These are phyloP conservation scores for Corymbia calophylla DNA, from an alignment of 441 rosid species.

Conservation along the genomic window DNA sequence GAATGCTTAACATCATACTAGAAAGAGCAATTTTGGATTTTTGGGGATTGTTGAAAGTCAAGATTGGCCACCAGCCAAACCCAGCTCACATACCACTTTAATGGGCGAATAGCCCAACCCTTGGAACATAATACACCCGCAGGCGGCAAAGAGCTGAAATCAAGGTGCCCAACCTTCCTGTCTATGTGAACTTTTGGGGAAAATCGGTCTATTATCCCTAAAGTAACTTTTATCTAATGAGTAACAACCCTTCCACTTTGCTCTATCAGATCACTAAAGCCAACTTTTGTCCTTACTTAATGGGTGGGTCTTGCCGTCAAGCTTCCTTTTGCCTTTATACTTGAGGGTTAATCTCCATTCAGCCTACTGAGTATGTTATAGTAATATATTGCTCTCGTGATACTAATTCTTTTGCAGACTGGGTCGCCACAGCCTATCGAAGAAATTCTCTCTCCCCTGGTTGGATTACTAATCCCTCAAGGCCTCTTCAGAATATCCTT, in stretches of 20 bases:
- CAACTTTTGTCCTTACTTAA: no score
- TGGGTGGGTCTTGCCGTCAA: no score
- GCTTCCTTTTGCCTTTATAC: no score
- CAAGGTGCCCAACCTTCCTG: no score
- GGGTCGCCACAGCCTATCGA: neutral
- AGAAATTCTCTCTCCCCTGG: neutral
- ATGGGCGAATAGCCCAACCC: no score
- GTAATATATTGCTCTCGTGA: neutral
- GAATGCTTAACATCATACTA: neutral
- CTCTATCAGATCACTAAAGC: fast-evolving
- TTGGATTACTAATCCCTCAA: neutral
- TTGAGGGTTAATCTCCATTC: no score
- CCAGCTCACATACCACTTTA: no score
- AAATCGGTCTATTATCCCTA: fast-evolving
- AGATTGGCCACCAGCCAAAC: neutral
- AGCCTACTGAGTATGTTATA: no score
- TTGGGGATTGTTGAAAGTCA: neutral
- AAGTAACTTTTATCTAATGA: fast-evolving
- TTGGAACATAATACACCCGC: no score
- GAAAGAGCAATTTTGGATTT: neutral
- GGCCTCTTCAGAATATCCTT: neutral
- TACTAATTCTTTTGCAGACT: neutral
- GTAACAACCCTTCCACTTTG: fast-evolving
- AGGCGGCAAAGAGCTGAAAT: no score
- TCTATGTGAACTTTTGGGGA: no score